phyloP scores from a whole-genome alignment of 305 asterid genomes.

The Fraxinus greggii region DNA sequence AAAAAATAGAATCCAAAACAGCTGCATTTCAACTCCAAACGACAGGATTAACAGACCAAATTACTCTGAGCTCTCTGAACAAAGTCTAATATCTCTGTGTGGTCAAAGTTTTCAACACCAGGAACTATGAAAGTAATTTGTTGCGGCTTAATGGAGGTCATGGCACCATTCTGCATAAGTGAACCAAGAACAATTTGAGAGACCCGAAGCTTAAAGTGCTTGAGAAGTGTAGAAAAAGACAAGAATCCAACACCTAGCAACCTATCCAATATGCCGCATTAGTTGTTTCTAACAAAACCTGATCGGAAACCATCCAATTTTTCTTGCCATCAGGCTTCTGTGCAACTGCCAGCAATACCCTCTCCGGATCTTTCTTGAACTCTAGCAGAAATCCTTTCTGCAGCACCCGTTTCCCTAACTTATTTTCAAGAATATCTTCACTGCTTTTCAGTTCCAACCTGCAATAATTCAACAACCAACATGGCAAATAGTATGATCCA shows the following conservation, averaged over 20 bases:
- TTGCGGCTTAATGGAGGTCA: conserved; percentile 82
- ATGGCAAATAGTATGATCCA: conserved; percentile 17
- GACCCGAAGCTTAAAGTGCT: conserved; percentile 22
- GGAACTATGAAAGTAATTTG: conserved; percentile 90
- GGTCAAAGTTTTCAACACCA: conserved; percentile 70
- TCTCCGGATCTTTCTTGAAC: conserved; percentile 83
- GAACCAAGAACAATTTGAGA: conserved; percentile 23
- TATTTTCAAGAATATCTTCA: conserved; percentile 54
- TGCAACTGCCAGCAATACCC: conserved; percentile 76
- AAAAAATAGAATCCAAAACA: conserved; percentile 15
- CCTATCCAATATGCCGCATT: conserved; percentile 38
- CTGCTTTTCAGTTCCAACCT: conserved; percentile 65
- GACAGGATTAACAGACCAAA: conserved; percentile 55
- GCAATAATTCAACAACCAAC: conserved; percentile 20
- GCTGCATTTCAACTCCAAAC: conserved; percentile 16
- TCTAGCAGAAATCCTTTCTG: conserved; percentile 79
- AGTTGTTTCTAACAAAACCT: conserved; percentile 54
- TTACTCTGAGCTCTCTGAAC: conserved; percentile 67
- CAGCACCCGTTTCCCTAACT: conserved; percentile 50
- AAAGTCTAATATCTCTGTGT: conserved; percentile 64
- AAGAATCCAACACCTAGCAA: conserved; percentile 35
- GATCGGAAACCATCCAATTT: conserved; percentile 92
- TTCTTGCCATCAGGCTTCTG: conserved; percentile 92
- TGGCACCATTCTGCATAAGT: conserved; percentile 66
- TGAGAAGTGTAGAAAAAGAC: conserved; percentile 23